Evolutionary conservation across 2,329 filamentous ascomycete species (phyloP), one percentile per base, ranked within the genome.

Genomic region (Clonostachys byssicola): DNA sequence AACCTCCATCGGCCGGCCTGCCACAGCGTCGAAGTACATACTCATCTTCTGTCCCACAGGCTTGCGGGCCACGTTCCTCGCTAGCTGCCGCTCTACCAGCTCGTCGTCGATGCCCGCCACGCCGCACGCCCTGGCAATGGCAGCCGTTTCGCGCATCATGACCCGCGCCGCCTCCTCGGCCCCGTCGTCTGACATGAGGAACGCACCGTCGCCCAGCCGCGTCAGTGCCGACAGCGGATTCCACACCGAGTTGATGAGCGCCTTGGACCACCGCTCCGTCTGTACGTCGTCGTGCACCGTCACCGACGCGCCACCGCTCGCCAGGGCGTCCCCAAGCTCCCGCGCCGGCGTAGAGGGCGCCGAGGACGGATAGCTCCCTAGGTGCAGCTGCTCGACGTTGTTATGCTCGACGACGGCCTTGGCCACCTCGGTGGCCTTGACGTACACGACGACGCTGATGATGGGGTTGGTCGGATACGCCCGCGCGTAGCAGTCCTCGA

Each of bases 201-300:
- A 74, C 3, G 70, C 62, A 1, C 65, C 63, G 52, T 80, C 77
- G 35, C 72, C 66, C 16, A 66, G 66, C 12, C 70, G 63, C 4
- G 73, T 71, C 8, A 81, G 61, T 4, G 77, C 77, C 52, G 74
- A 78, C 40, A 80, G 70, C 0, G 78, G 75, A 53, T 82, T 82
- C 73, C 75, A 81, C 4, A 71, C 63, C 1, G 69, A 74, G 53
- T 83, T 83, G 46, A 79, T 60, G 1, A 81, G 59, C 16, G 81
- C 64, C 58, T 83, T 83, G 39, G 57, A 58, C 78, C 78, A 83
- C 17, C 79, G 66, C 51, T 73, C 66, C 5, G 60, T 54, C 55
- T 82, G 78, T 23, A 83, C 64, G 52, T 81, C 71, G 4, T 69
- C 63, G 54, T 72, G 65, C 16, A 75, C 54, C 14, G 59, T 54